Conservation (phyloP, 2,329 filamentous ascomycete genomes). For the Dothistroma septosporum region DNA sequence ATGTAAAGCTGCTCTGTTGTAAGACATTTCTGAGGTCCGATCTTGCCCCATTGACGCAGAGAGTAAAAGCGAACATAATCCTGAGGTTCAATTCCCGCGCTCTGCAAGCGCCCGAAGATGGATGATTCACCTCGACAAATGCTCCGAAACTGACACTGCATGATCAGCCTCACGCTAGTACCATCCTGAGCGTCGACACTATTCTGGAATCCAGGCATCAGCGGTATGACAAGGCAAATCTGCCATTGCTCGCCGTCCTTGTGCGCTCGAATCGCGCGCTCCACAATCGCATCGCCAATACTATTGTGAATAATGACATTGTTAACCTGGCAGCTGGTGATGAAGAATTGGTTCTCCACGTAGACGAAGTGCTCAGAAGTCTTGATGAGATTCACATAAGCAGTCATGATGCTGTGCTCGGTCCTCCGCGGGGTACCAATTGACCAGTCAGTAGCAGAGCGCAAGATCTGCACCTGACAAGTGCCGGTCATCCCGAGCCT, state of each 20-base stretch:
- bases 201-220: slow-evolving; percentile 98
- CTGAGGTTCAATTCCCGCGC: slow-evolving; percentile 80
- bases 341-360: slow-evolving; percentile 98
- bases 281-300: slow-evolving; percentile 90
- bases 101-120: slow-evolving; percentile 80
- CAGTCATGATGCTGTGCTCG: slow-evolving; percentile 93
- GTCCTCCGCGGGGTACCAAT: slow-evolving; percentile 76
- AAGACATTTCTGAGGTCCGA: slow-evolving; percentile 74
- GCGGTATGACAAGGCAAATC: slow-evolving; percentile 80
- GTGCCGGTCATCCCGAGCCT: slow-evolving; percentile 84
- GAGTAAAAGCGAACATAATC: slow-evolving; percentile 96
- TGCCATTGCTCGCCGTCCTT: slow-evolving; percentile 85
- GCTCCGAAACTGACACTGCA: slow-evolving; percentile 94
- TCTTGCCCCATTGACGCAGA: slow-evolving; percentile 84
- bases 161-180: slow-evolving; percentile 88
- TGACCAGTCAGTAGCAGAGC: slow-evolving; percentile 88
- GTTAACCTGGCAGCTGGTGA: slow-evolving; percentile 85
- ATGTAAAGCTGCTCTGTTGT: slow-evolving; percentile 98
- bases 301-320: slow-evolving; percentile 84
- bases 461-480: slow-evolving; percentile 92
- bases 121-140: slow-evolving; percentile 90
- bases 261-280: slow-evolving; percentile 80
- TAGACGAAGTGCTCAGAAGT: slow-evolving; percentile 97
- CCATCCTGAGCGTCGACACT: slow-evolving; percentile 92
- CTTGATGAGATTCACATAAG: slow-evolving; percentile 90